Evolutionary conservation across 108 stramenopile genomes (phyloP).

Genomic region (Pseudonitzschia delicatissima): DNA sequence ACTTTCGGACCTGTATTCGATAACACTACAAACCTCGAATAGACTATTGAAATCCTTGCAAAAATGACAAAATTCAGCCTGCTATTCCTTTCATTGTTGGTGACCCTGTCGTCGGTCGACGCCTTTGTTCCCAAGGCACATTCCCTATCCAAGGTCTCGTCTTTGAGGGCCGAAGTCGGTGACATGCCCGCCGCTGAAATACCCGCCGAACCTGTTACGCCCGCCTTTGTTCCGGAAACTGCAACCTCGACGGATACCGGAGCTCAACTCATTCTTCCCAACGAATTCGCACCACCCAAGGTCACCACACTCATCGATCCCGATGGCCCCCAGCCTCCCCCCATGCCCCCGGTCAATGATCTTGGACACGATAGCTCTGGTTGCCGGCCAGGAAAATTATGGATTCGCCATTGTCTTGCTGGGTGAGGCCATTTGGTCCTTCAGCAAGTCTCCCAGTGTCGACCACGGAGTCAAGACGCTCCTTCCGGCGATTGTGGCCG

Average conservation of each 20-base stretch:
- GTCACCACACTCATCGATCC: background rate
- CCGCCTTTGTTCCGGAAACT: background rate
- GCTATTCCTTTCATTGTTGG: background rate
- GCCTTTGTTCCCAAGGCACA: too few relatives aligned
- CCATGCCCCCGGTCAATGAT: slow-evolving; percentile 20
- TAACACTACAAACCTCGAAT: too few relatives aligned
- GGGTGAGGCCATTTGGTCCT: slow-evolving; percentile 83
- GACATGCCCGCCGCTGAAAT: slow-evolving; percentile 1
- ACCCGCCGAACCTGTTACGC: background rate
- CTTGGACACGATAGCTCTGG: slow-evolving; percentile 64
- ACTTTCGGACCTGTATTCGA: too few relatives aligned
- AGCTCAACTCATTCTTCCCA: background rate
- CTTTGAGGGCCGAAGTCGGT: slow-evolving; percentile 1
- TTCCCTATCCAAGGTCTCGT: background rate
- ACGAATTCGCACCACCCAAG: background rate
- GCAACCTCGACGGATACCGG: background rate
- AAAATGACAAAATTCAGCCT: background rate
- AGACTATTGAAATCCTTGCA: background rate
- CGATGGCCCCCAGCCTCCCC: background rate
- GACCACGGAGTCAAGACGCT: slow-evolving; percentile 71
- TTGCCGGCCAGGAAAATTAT: slow-evolving; percentile 85
- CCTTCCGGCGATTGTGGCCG: slow-evolving; percentile 64
- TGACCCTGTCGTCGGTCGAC: background rate
- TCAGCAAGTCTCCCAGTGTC: slow-evolving; percentile 63
- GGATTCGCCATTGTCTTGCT: slow-evolving; percentile 76